Conservation (phyloP, 108 stramenopile species). For the Chaetoceros muelleri region DNA sequence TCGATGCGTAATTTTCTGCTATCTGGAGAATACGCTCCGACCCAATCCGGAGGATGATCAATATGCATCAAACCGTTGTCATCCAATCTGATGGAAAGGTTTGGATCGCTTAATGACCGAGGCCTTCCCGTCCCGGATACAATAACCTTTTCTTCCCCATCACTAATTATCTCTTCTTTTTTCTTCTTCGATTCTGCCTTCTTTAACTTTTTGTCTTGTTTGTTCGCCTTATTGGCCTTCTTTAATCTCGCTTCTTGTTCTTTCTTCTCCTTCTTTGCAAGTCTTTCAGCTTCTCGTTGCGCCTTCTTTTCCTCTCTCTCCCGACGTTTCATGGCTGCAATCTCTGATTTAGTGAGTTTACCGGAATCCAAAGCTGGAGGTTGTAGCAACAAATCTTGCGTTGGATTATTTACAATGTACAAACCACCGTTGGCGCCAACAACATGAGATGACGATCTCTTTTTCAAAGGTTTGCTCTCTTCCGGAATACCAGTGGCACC, state of each 20-base stretch:
- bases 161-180: conserved; percentile 18
- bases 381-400: neutral
- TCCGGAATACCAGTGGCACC: conserved; percentile 1
- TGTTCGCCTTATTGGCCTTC: conserved; percentile 16
- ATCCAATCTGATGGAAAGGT: conserved; percentile 39
- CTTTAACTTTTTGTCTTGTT: conserved; percentile 7
- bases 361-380: conserved; percentile 1
- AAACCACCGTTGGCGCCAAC: conserved; percentile 8
- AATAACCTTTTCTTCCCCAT: conserved; percentile 33
- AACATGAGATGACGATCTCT: conserved; percentile 4
- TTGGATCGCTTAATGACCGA: conserved; percentile 76
- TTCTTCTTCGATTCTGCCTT: conserved; percentile 10
- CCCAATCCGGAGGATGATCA: conserved; percentile 78
- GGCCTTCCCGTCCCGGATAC: conserved; percentile 67
- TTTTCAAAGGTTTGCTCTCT: conserved; percentile 1
- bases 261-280: conserved; percentile 37
- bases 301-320: conserved; percentile 34
- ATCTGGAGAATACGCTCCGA: conserved; percentile 96
- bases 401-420: conserved; percentile 2
- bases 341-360: conserved; percentile 8
- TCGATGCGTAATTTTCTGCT: conserved; percentile 79
- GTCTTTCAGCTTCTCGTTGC: conserved; percentile 33
- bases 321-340: conserved; percentile 5
- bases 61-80: conserved; percentile 61
- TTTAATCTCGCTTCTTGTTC: conserved; percentile 13